Conservation (phyloP, 2,329 filamentous ascomycete species). For the Exophiala alcalophila region DNA sequence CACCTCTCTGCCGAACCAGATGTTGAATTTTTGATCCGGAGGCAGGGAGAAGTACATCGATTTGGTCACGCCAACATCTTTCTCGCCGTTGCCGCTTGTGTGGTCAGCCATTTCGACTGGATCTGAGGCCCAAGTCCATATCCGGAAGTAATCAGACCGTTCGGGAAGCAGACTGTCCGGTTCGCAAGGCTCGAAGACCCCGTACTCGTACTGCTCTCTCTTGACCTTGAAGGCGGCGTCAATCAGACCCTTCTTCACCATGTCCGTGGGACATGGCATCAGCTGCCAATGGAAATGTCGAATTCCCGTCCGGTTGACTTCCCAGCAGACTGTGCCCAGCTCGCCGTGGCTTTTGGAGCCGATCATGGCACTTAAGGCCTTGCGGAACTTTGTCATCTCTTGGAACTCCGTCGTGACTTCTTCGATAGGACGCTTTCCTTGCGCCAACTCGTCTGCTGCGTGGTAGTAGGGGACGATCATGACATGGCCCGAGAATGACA, state of each 20-base stretch:
- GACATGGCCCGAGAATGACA: conserved; percentile 79
- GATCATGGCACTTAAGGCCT: conserved; percentile 76
- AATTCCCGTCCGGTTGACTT: conserved; percentile 77
- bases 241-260: conserved; percentile 70
- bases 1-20: conserved; percentile 85
- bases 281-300: conserved; percentile 95
- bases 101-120: conserved; percentile 24
- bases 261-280: conserved; percentile 67
- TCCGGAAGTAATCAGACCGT: conserved; percentile 67
- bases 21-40: conserved; percentile 72
- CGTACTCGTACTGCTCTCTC: conserved; percentile 69
- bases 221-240: conserved; percentile 87
- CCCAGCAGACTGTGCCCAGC: conserved; percentile 85
- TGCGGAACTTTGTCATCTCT: conserved; percentile 82
- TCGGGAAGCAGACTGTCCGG: conserved; percentile 43
- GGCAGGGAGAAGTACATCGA: conserved; percentile 72
- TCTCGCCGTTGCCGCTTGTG: conserved; percentile 17
- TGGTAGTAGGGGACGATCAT: conserved; percentile 89
- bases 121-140: conserved; percentile 67
- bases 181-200: conserved; percentile 46
- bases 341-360: conserved; percentile 41
- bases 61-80: conserved; percentile 20
- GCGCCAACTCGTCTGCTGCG: conserved; percentile 53
- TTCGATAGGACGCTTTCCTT: conserved; percentile 61
- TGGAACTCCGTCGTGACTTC: conserved; percentile 58